phyloP scores from a whole-genome alignment of 202 grass and related monocot genomes.

The Brachypodium distachyon region DNA sequence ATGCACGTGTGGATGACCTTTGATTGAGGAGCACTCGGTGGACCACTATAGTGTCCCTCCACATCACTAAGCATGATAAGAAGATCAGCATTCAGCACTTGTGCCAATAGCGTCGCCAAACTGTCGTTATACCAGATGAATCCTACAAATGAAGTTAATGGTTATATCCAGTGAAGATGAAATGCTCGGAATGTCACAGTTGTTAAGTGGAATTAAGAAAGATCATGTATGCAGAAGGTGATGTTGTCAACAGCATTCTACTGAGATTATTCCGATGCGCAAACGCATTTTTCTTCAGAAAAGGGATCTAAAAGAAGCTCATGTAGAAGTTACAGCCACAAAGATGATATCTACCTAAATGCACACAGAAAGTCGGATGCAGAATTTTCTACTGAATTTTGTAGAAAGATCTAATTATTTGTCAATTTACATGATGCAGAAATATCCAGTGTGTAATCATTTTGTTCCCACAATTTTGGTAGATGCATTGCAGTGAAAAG shows the following conservation, averaged over 20 bases:
- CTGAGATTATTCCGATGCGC: background rate
- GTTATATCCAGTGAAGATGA: background rate
- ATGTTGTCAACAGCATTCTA: background rate
- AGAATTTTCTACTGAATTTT: too few relatives aligned
- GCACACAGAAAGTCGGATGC: background rate
- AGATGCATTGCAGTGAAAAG: too few relatives aligned
- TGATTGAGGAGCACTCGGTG: constrained; percentile 69
- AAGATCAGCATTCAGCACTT: constrained; percentile 65
- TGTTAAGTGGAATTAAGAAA: background rate
- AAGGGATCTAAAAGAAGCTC: background rate
- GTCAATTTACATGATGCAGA: background rate
- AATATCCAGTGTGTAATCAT: background rate
- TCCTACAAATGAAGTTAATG: constrained; percentile 50
- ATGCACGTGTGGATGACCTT: constrained; percentile 77
- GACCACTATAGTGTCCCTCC: constrained; percentile 78
- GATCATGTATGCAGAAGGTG: background rate
- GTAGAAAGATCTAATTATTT: background rate
- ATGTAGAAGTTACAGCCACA: constrained; percentile 1
- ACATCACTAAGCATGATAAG: too few relatives aligned
- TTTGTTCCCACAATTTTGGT: background rate
- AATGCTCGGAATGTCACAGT: background rate
- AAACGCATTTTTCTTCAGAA: background rate
- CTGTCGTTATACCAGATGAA: constrained; percentile 80
- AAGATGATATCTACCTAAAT: too few relatives aligned
- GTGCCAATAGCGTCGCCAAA: constrained; percentile 63